A percentile compares a stretch with the other conserved stretches of the same genome.
These are phyloP conservation scores for Pisolithus microcarpus DNA, from an alignment of 768 basidiomycete species.

Conservation along the genomic window DNA sequence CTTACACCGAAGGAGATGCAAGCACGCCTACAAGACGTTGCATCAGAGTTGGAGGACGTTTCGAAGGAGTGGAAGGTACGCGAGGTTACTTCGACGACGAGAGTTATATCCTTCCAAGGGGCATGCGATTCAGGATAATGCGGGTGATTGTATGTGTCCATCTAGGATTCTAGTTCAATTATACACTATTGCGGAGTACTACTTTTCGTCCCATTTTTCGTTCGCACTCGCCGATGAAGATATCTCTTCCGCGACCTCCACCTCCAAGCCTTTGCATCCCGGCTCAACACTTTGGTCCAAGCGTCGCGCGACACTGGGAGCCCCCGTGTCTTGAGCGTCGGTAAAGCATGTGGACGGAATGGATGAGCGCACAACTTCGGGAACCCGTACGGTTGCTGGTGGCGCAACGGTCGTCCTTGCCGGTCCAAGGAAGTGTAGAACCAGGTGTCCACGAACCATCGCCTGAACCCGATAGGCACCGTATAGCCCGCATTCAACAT, in stretches of 20 bases:
- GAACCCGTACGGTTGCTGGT: constrained; percentile 25
- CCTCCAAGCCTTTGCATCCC: constrained; percentile 15
- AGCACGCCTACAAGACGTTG: constrained; percentile 37
- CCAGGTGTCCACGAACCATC: constrained; percentile 34
- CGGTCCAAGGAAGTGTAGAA: constrained; percentile 14
- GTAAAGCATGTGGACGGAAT: constrained; percentile 20
- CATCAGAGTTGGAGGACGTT: constrained; percentile 39
- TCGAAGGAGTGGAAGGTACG: constrained; percentile 48
- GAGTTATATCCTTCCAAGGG: constrained; percentile 37
- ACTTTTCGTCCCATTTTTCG: constrained; percentile 18
- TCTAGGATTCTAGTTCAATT: constrained; percentile 13
- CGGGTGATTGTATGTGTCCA: constrained; percentile 8
- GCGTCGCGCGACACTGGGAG: constrained; percentile 25
- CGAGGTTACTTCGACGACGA: constrained; percentile 32
- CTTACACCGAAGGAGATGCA: constrained; percentile 35
- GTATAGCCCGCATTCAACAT: constrained; percentile 35
- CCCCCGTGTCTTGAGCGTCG: constrained; percentile 27
- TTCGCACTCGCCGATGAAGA: background rate
- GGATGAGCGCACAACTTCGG: constrained; percentile 9
- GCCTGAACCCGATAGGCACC: constrained; percentile 34
- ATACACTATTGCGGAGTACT: constrained; percentile 17
- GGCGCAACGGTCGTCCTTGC: constrained; percentile 4
- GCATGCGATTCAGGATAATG: constrained; percentile 17
- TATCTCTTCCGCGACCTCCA: constrained; percentile 3
- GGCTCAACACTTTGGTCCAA: constrained; percentile 17